Percentiles rank a stretch among this genome's conserved stretches.
These are phyloP conservation scores for Fraxinus dipetala DNA, from an alignment of 305 asterid genomes.

Conservation along the genomic window DNA sequence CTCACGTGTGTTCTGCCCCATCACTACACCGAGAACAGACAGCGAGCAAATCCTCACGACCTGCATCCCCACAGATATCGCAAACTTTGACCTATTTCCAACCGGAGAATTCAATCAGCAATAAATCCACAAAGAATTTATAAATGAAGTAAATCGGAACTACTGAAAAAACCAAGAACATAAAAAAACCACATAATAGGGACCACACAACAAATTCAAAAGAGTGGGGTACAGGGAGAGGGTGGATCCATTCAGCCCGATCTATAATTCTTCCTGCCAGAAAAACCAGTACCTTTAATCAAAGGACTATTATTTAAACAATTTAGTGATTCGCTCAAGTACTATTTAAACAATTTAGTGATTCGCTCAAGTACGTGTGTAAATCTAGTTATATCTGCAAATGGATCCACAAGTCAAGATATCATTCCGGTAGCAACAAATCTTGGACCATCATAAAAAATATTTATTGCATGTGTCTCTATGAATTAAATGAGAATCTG, in stretches of 20 bases:
- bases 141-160: not conserved
- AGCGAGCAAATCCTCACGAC: conserved; percentile 91
- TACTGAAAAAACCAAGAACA: not conserved
- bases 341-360: not conserved
- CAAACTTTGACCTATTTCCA: conserved; percentile 82
- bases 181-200: not conserved
- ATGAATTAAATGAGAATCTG: not conserved
- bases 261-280: not conserved
- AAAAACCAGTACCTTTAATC: not conserved
- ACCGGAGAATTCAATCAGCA: conserved; percentile 21
- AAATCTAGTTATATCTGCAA: not conserved
- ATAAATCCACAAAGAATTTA: not conserved
- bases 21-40: conserved; percentile 76
- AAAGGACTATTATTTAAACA: not conserved
- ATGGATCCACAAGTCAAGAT: not conserved
- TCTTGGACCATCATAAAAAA: not conserved
- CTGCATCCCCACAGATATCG: conserved; percentile 94
- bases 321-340: not conserved
- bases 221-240: not conserved
- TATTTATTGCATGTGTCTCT: not conserved
- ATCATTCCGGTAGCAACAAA: not conserved
- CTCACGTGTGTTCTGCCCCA: conserved; percentile 99
- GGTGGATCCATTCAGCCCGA: not conserved
- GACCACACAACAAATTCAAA: not conserved
- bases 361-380: not conserved